Evolutionary conservation across 75 land plant species (phyloP), one percentile per base, ranked within the genome.

Genomic region (Pseudotsuga menziesii): DNA sequence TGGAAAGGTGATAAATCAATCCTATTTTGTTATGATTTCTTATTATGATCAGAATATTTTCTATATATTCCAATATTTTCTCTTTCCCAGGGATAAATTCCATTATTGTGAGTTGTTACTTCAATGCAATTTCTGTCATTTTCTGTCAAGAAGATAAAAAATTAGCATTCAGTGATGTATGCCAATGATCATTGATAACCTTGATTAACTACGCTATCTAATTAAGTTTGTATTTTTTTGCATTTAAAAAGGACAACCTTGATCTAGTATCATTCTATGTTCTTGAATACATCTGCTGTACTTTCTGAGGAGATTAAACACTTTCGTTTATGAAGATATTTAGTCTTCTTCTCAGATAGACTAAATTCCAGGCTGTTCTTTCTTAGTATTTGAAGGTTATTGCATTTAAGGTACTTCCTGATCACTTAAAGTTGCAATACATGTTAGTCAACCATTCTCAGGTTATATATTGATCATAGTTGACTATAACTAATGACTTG

Each of bases 1-100:
- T 94, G 98, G 98, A 87, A 89, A 64, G 90, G 95, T 94, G 12
- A 48, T 11, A 11, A 48, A 48, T 9, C 54, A 48, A n/a, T 69
- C 3, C 25, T 41, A 16, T 36, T 35, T 67, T 48, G 2, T 48
- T 48, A 9, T 2, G 54, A 48, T 2, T 67, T 36, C 9, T 19
- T 19, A 19, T 39, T 39, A 9, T 35, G 7, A 39, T 17, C 4
- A 13, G 72, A 11, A 35, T 26, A 20, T 36, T 67, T 67, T 67
- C 20, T 39, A 12, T 22, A 35, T 48, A 4, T 9, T 67, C 8
- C 23, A 8, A 67, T 67, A 39, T 67, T 19, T 67, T 32, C 48
- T 7, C 36, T 67, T 67, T 39, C 2, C 22, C 54, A 67, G 39
- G 72, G 41, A 39, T 39, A 39, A 35, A 9, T 2, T 1, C 2